A percentile compares a stretch with the other conserved stretches of the same genome.
These are phyloP conservation scores for Dimocarpus longan DNA, from an alignment of 345 rosid species.

Conservation along the genomic window DNA sequence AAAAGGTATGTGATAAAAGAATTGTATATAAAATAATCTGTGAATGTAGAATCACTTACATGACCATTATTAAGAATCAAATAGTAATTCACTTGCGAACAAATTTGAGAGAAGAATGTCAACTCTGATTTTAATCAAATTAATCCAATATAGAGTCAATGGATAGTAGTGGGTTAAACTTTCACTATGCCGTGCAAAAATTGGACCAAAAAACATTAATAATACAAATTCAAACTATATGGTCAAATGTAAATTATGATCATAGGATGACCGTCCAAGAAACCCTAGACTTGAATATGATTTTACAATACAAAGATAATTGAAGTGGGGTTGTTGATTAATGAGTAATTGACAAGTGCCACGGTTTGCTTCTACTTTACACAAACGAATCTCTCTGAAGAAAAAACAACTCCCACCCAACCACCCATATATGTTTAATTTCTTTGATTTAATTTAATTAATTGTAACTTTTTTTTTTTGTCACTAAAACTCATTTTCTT, in stretches of 20 bases:
- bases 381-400: constrained; percentile 21
- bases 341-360: constrained; percentile 30
- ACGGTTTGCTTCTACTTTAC: constrained; percentile 20
- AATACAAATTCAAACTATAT: too few species aligned
- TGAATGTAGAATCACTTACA: too few species aligned
- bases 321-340: constrained; percentile 8
- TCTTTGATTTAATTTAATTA: too few species aligned
- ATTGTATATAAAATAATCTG: too few species aligned
- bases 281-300: neutral
- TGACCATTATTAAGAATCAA: neutral
- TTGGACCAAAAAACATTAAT: neutral
- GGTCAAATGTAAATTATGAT: neutral
- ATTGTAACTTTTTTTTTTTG: too few species aligned
- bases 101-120: neutral
- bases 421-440: neutral
- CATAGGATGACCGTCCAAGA: neutral
- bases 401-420: constrained; percentile 14
- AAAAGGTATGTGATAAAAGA: too few species aligned
- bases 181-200: neutral
- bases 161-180: neutral
- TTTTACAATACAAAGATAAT: neutral
- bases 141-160: neutral
- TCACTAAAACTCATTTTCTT: neutral
- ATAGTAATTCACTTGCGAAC: neutral
- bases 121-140: neutral